Evolutionary conservation across 805 yeast genomes (phyloP), one percentile per base, ranked within the genome.

Genomic region (Schwanniomyces yamadae): DNA sequence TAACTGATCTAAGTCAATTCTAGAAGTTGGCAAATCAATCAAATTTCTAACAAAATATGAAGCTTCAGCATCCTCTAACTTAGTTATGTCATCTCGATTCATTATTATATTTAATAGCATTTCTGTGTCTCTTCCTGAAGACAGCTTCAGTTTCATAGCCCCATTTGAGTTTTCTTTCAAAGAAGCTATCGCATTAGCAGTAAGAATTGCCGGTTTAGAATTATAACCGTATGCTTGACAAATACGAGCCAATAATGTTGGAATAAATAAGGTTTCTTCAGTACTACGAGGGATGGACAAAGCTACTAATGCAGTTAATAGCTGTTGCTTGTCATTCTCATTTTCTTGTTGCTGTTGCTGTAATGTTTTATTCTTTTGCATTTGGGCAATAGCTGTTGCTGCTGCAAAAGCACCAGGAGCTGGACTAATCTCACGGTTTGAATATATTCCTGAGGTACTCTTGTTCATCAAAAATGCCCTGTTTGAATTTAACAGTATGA

Each of bases 321-420:
- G 47, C 41, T 60, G 68, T 39, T 61, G 67, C 32, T 65, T 65
- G 38, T 40, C 41, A 18, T 44, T 48, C 20, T 56, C 63, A 23
- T 47, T 45, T 21, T 56, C 59, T 16, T 50, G 49, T 34, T 53
- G 52, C 24, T 54, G 54, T 11, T 39, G 50, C 8, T 45, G 44
- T 11, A 34, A 39, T 13, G 17, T 16, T 22, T 48, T 50, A 39
- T 46, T 52, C 23, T 53, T 57, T 34, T 61, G 75, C 66, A 82
- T 77, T 21, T 82, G 78, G 13, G 78, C 77, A 33, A 78, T 58
- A 1, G 82, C 79, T 27, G 77, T 68, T 3, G 78, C 78, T 4
- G 89, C 88, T 1, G 82, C 80, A 52, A 62, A 63, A 2, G 86
- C 77, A 5, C 88, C 89, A 0, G 89, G 88, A 1, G 91, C 90